Evolutionary conservation across 2,329 filamentous ascomycete genomes (phyloP).

Genomic region (Aspergillus fijiensis): DNA sequence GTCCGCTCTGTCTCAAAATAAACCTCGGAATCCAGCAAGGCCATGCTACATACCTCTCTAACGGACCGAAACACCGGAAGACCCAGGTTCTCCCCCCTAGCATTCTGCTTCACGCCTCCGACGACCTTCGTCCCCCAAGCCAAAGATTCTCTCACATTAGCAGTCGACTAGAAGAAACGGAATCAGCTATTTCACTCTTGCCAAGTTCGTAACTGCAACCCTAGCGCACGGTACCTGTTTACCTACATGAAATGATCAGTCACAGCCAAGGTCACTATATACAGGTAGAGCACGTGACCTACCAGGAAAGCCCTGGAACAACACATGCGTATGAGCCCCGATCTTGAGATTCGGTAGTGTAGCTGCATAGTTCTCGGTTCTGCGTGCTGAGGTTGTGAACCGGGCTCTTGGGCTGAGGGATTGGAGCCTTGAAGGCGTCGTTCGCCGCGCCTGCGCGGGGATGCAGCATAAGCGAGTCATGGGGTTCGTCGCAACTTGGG

Average conservation of each 20-base stretch:
- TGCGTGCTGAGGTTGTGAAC: conserved; percentile 36
- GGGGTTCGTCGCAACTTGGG: neutral
- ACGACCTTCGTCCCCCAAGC: conserved; percentile 79
- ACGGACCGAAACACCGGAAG: conserved; percentile 71
- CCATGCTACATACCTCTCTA: conserved; percentile 45
- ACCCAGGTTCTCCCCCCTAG: conserved; percentile 69
- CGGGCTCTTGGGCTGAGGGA: conserved; percentile 13
- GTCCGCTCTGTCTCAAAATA: too few species aligned
- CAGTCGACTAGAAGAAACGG: conserved; percentile 59
- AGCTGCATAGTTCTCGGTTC: conserved; percentile 51
- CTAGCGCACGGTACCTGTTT: conserved; percentile 32
- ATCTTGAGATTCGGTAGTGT: conserved; percentile 67
- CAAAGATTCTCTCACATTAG: conserved; percentile 73
- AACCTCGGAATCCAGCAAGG: neutral
- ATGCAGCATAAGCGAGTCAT: conserved; percentile 24
- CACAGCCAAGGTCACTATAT: neutral
- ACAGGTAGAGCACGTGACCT: conserved; percentile 10
- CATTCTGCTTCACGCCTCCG: conserved; percentile 71
- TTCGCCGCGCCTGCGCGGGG: conserved; percentile 22
- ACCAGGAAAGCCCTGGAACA: conserved; percentile 72
- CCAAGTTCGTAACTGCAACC: neutral
- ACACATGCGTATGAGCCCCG: conserved; percentile 63
- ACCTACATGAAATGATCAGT: conserved; percentile 25
- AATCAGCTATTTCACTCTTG: conserved; percentile 9
- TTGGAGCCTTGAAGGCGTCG: neutral